phyloP scores from a whole-genome alignment of 306 rosid species.

The Malus fusca region DNA sequence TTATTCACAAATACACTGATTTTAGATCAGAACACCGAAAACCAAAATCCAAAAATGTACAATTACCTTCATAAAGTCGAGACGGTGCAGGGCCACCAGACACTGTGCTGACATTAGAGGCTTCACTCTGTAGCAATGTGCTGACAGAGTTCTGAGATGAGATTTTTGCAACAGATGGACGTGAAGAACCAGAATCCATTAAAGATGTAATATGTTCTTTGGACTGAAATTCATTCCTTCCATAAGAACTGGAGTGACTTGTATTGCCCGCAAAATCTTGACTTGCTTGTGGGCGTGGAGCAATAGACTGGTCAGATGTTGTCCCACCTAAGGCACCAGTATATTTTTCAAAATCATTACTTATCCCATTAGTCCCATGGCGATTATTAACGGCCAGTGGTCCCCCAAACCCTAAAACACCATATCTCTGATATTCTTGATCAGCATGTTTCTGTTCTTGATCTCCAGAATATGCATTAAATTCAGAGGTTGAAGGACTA shows the following conservation, averaged over 20 bases:
- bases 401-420: slow-evolving; percentile 25
- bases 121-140: slow-evolving; percentile 26
- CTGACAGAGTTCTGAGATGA: slow-evolving; percentile 47
- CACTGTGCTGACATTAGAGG: slow-evolving; percentile 31
- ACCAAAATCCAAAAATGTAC: slow-evolving; percentile 9
- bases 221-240: slow-evolving; percentile 35
- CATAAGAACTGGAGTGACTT: slow-evolving; percentile 35
- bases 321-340: slow-evolving; percentile 28
- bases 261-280: slow-evolving; percentile 32
- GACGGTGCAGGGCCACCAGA: slow-evolving; percentile 29
- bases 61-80: slow-evolving; percentile 48
- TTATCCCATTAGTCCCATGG: slow-evolving; percentile 24
- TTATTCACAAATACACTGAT: background rate
- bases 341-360: slow-evolving; percentile 25
- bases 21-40: slow-evolving; percentile 4
- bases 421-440: slow-evolving; percentile 33
- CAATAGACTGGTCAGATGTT: slow-evolving; percentile 26
- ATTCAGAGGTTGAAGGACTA: slow-evolving; percentile 24
- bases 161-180: slow-evolving; percentile 28
- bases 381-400: slow-evolving; percentile 29
- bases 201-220: slow-evolving; percentile 30
- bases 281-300: slow-evolving; percentile 28
- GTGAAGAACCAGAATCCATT: slow-evolving; percentile 40
- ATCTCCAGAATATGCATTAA: slow-evolving; percentile 28
- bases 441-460: slow-evolving; percentile 25